Conservation (phyloP, 768 basidiomycete genomes). For the Rhodotorula diobovata region DNA sequence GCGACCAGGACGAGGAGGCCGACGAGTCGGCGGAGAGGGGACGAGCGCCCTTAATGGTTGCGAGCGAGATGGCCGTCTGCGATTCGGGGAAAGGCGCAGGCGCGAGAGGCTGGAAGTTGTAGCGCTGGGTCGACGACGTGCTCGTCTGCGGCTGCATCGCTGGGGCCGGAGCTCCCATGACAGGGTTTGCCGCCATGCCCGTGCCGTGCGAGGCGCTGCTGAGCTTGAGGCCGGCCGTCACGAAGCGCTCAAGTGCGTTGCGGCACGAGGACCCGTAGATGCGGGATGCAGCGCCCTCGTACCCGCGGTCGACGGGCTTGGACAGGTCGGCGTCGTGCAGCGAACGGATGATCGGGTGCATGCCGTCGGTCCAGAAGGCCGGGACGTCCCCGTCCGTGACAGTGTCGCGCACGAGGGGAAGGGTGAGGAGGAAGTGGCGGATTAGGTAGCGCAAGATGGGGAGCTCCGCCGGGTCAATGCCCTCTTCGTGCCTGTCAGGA, state of each 20-base stretch:
- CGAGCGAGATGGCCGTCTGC: background rate
- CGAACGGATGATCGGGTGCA: slow-evolving; percentile 24
- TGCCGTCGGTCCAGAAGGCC: slow-evolving; percentile 29
- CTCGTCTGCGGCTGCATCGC: slow-evolving; percentile 8
- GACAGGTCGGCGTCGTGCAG: slow-evolving; percentile 27
- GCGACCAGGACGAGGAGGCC: background rate
- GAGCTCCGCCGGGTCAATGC: slow-evolving; percentile 10
- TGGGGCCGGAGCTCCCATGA: background rate
- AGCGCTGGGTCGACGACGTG: slow-evolving; percentile 6
- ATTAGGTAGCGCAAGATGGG: slow-evolving; percentile 36
- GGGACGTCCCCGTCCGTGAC: background rate
- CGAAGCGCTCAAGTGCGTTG: slow-evolving; percentile 30
- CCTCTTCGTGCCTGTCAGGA: slow-evolving; percentile 13
- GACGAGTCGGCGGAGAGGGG: background rate
- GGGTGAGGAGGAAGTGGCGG: slow-evolving; percentile 37
- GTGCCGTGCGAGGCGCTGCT: slow-evolving; percentile 11
- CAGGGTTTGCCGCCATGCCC: too few species aligned
- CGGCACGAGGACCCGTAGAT: slow-evolving; percentile 9
- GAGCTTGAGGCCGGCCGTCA: slow-evolving; percentile 30
- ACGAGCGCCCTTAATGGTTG: background rate
- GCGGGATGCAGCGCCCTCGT: background rate
- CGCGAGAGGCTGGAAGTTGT: slow-evolving; percentile 12
- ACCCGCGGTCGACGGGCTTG: slow-evolving; percentile 13
- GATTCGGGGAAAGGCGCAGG: slow-evolving; percentile 7
- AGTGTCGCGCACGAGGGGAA: slow-evolving; percentile 32